Conservation (phyloP, 2,329 filamentous ascomycete species). For the Cercospora sp. region DNA sequence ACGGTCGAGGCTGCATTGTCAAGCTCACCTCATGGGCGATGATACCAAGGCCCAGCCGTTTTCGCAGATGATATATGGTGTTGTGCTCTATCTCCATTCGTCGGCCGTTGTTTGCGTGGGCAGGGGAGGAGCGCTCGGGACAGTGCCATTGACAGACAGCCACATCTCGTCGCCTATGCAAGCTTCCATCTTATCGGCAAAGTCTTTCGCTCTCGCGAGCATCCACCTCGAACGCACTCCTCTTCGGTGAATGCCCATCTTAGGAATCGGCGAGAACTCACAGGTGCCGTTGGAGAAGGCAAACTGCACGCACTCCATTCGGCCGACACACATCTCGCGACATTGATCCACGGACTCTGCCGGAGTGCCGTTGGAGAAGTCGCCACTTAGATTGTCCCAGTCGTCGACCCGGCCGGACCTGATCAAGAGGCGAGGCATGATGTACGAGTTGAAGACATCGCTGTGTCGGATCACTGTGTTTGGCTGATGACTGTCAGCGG, state of each 20-base stretch:
- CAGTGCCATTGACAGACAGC: slow-evolving; percentile 5
- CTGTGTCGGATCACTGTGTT: slow-evolving; percentile 24
- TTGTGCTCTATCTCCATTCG: background rate
- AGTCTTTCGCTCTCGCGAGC: slow-evolving; percentile 21
- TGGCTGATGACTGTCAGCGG: slow-evolving; percentile 1
- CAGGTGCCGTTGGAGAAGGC: slow-evolving; percentile 20
- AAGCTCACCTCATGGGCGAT: no score
- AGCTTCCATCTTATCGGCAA: slow-evolving; percentile 11
- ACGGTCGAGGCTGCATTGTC: background rate
- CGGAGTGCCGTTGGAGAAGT: background rate
- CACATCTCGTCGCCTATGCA: slow-evolving; percentile 17
- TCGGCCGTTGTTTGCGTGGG: background rate
- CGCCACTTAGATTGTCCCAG: slow-evolving; percentile 34
- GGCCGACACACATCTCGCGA: slow-evolving; percentile 16
- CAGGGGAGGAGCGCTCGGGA: background rate
- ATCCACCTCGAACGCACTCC: slow-evolving; percentile 24
- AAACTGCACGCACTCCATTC: slow-evolving; percentile 22
- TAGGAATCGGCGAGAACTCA: slow-evolving; percentile 16
- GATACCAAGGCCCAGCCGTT: no score
- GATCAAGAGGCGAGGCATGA: slow-evolving; percentile 29
- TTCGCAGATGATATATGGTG: no score
- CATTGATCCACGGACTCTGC: slow-evolving; percentile 18
- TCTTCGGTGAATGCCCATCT: slow-evolving; percentile 17
- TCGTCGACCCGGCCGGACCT: slow-evolving; percentile 25
- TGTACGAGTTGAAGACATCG: slow-evolving; percentile 31